These are phyloP conservation scores for Aspergillus pseudoviridinutans DNA, from an alignment of 2,329 filamentous ascomycete species.

Conservation along the genomic window DNA sequence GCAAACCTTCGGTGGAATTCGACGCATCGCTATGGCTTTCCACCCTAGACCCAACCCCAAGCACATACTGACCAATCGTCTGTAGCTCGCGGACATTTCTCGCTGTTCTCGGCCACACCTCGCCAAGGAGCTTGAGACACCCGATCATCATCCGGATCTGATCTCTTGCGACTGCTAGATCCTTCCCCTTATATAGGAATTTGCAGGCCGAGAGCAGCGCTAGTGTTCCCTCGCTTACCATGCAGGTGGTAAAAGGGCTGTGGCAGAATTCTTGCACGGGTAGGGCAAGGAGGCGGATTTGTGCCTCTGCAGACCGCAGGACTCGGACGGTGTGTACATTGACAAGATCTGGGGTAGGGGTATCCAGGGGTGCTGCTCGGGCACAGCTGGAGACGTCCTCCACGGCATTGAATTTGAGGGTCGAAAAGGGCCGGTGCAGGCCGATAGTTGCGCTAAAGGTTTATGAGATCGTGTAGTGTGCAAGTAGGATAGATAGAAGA, in stretches of 20 bases:
- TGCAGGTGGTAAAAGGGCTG: constrained; percentile 41
- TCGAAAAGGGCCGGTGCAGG: too few relatives aligned
- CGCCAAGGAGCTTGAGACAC: constrained; percentile 35
- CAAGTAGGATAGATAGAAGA: too few relatives aligned
- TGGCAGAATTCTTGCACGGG: constrained; percentile 34
- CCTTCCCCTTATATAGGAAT: too few relatives aligned
- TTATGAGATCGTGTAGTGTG: too few relatives aligned
- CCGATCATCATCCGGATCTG: too few relatives aligned
- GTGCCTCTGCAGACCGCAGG: constrained; percentile 35
- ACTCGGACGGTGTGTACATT: constrained; percentile 41
- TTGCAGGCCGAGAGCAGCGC: too few relatives aligned
- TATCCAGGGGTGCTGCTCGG: constrained; percentile 14
- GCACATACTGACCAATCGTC: constrained; percentile 34
- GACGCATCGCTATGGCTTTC: too few relatives aligned
- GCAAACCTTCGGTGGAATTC: too few relatives aligned
- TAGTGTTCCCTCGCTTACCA: constrained; percentile 20
- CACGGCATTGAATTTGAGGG: too few relatives aligned
- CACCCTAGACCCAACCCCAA: constrained; percentile 11
- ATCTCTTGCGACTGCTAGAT: too few relatives aligned
- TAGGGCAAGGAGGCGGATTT: constrained; percentile 38
- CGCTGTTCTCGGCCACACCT: constrained; percentile 36
- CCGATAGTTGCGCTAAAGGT: too few relatives aligned
- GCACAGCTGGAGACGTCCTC: too few relatives aligned
- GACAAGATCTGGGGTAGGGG: constrained; percentile 18
- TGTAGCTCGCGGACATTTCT: constrained; percentile 40